Evolutionary conservation across 768 basidiomycete genomes (phyloP).

Genomic region (Filobasidium wieringae): DNA sequence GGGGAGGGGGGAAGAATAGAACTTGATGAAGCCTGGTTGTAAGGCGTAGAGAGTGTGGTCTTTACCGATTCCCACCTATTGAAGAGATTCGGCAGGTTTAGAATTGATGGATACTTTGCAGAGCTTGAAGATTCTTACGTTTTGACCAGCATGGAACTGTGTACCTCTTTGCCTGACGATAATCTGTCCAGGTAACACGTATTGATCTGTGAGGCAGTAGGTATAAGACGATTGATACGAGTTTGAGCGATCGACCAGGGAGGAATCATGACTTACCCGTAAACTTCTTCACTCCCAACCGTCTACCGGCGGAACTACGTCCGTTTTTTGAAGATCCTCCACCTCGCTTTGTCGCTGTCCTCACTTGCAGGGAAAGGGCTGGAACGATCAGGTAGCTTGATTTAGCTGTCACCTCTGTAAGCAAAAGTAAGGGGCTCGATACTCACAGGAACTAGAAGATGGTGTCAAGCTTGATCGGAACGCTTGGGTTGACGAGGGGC

Average conservation of each 20-base stretch:
- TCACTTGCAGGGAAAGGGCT: slow-evolving; percentile 51
- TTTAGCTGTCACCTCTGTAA: too few species aligned
- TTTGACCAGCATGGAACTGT: slow-evolving; percentile 83
- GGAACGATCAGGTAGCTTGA: too few species aligned
- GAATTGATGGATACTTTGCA: too few species aligned
- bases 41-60: slow-evolving; percentile 91
- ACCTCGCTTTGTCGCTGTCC: slow-evolving; percentile 91
- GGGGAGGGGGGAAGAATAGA: slow-evolving; percentile 48
- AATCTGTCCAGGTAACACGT: slow-evolving; percentile 87
- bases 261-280: slow-evolving; percentile 51
- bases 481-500: background rate
- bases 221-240: background rate
- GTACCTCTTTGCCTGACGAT: slow-evolving; percentile 90
- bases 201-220: slow-evolving; percentile 53
- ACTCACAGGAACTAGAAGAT: background rate
- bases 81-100: too few species aligned
- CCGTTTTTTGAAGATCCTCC: slow-evolving; percentile 90
- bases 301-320: slow-evolving; percentile 81
- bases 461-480: background rate
- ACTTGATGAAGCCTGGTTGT: slow-evolving; percentile 83
- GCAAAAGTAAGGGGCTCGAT: background rate
- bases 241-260: background rate
- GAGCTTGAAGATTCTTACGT: too few species aligned
- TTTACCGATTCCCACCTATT: slow-evolving; percentile 73
- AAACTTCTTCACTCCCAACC: slow-evolving; percentile 91